phyloP scores from a whole-genome alignment of 164 flowering plant species.

The Aristolochia contorta region DNA sequence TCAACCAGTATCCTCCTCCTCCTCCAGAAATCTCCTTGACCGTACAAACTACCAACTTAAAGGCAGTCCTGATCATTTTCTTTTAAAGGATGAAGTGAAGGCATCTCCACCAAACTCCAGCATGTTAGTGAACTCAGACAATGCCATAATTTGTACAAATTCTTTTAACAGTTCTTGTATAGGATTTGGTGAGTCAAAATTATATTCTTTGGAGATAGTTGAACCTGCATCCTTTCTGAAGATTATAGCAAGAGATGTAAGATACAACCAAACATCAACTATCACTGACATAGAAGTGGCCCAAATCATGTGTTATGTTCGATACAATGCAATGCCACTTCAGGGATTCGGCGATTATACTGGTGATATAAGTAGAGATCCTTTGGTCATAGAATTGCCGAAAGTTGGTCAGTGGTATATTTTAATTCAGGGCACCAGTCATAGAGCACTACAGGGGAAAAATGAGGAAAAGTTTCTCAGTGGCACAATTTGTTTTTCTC shows the following conservation, averaged over 20 bases:
- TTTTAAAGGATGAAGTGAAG: not conserved
- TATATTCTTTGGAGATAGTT: constrained; percentile 43
- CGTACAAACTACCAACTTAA: constrained; percentile 13
- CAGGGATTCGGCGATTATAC: constrained; percentile 44
- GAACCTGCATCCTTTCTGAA: constrained; percentile 33
- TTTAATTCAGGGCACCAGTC: constrained; percentile 28
- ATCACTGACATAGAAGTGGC: constrained; percentile 17
- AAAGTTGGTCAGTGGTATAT: constrained; percentile 80
- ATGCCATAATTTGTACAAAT: constrained; percentile 36
- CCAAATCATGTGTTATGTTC: constrained; percentile 50
- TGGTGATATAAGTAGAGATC: constrained; percentile 27
- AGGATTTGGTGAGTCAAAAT: constrained; percentile 28
- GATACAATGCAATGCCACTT: constrained; percentile 67
- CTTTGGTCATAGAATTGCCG: constrained; percentile 46
- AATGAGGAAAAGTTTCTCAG: constrained; percentile 9
- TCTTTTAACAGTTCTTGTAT: constrained; percentile 32
- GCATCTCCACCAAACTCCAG: not conserved
- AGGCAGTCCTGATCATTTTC: constrained; percentile 1
- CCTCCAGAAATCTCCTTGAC: constrained; percentile 12
- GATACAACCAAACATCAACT: constrained; percentile 17
- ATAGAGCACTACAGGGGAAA: constrained; percentile 20
- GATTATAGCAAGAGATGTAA: constrained; percentile 32
- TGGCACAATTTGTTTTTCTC: constrained; percentile 49
- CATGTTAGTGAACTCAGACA: constrained; percentile 13
- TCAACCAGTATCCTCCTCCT: constrained; percentile 19